A percentile compares a stretch with the other conserved stretches of the same genome.
phyloP scores from a whole-genome alignment of 169 alveolate genomes.

The Eimeria brunetti region DNA sequence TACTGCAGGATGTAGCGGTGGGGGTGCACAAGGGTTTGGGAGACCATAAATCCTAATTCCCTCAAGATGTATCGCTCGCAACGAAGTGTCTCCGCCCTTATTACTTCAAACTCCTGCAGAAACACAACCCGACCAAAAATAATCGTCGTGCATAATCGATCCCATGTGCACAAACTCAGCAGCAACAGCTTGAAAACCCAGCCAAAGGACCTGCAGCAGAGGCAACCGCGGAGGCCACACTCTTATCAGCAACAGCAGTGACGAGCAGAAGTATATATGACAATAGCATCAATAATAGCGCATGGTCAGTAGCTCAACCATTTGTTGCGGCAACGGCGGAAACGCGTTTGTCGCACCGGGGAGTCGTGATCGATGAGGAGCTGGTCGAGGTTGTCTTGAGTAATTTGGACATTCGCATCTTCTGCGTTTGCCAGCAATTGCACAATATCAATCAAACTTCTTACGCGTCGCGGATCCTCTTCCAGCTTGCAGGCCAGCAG shows the following conservation, averaged over 20 bases:
- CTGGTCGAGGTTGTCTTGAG: conserved; percentile 68
- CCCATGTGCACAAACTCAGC: neutral
- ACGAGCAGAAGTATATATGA: neutral
- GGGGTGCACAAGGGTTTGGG: conserved; percentile 86
- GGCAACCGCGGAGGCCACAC: neutral
- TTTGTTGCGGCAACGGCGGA: neutral
- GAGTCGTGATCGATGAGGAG: conserved; percentile 62
- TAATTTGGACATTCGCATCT: conserved; percentile 19
- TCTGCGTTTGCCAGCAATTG: conserved; percentile 83
- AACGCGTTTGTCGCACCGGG: conserved; percentile 5
- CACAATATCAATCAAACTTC: conserved; percentile 89
- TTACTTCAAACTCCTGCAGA: conserved; percentile 71
- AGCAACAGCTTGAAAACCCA: neutral
- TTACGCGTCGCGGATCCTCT: conserved; percentile 91
- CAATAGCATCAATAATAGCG: neutral
- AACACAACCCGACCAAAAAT: neutral
- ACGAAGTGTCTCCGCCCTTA: conserved; percentile 88
- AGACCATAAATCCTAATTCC: conserved; percentile 92
- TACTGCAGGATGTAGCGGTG: conserved; percentile 91
- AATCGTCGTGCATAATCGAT: neutral
- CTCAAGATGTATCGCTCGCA: conserved; percentile 92
- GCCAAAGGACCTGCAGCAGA: neutral
- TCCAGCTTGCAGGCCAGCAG: conserved; percentile 93
- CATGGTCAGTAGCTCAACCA: neutral
- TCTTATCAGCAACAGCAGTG: neutral